Evolutionary conservation across 2,329 filamentous ascomycete genomes (phyloP), one percentile per base, ranked within the genome.

Genomic region (Aspergillus quadricinctus): DNA sequence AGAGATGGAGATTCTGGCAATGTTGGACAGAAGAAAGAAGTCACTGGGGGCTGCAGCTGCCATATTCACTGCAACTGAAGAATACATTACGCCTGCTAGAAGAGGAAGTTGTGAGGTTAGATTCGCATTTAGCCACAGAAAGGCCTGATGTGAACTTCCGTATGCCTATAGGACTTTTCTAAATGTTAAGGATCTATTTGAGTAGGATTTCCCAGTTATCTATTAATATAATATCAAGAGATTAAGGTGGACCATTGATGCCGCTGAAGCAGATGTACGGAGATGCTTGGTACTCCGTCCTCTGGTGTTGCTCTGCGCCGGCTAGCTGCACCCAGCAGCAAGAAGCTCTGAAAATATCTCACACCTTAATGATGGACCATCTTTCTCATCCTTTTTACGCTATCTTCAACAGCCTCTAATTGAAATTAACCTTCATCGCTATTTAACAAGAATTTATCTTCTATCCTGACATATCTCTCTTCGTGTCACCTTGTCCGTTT

Each of bases 21-120:
- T 48, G 59, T 63, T 49, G 61, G 61, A 64, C 62, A 62, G 50
- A 54, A 53, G 53, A 48, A 57, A 56, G 57, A 49, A 43, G 49
- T 21, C 52, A 19, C 40, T 50, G 23, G 28, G n/a, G 43, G 43
- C n/a, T 46, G 23, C 21, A 46, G 21, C 43, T 46, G 10, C 43
- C 43, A 23, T 46, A 46, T 46, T 46, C 43, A 46, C 43, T 46
- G 23, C 5, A 6, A 23, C 19, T 29, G 17, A 49, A 35, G 29
- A 11, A 52, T 41, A 43, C 50, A 52, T 27, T 11, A 11, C 17
- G 7, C 27, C 37, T 43, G 41, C 29, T 29, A 17, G 10, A 46
- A 23, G 10, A 46, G 43, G 43, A 27, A 46, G 23, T 17, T 11
- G 10, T 46, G 19, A 45, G 19, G 41, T 23, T 45, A 9, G 41